Conservation (phyloP, 2,329 filamentous ascomycete genomes). For the Tympanopsis confertula region DNA sequence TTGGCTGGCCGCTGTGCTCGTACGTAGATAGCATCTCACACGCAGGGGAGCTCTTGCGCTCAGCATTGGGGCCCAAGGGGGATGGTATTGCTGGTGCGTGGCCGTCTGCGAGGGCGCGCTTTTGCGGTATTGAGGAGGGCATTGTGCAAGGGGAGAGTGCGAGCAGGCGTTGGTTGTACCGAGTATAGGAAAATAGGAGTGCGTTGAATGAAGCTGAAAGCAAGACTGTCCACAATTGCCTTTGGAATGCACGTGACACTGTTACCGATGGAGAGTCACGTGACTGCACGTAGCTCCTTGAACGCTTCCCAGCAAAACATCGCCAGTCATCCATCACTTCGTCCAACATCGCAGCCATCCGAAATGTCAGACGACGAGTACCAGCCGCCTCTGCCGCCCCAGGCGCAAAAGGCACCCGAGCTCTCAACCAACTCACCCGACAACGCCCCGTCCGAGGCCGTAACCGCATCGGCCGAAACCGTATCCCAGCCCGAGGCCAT, state of each 20-base stretch:
- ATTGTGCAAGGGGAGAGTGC: conserved; percentile 11
- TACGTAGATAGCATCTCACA: too few relatives aligned
- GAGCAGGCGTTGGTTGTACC: too few relatives aligned
- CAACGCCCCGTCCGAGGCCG: conserved; percentile 8
- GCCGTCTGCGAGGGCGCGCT: conserved; percentile 56
- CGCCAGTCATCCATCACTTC: too few relatives aligned
- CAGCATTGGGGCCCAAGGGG: conserved; percentile 59
- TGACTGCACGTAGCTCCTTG: too few relatives aligned
- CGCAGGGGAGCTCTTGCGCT: conserved; percentile 17
- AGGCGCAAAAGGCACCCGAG: not conserved
- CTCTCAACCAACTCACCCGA: not conserved
- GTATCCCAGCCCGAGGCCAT: conserved; percentile 10
- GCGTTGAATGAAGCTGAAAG: too few relatives aligned
- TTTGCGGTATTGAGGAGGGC: conserved; percentile 46
- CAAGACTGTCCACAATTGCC: too few relatives aligned
- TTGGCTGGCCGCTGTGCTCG: too few relatives aligned
- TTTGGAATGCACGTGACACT: too few relatives aligned
- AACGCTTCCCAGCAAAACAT: too few relatives aligned
- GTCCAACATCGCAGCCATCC: not conserved
- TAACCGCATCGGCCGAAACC: too few relatives aligned
- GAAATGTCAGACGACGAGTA: not conserved
- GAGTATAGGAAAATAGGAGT: too few relatives aligned
- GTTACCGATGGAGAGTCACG: too few relatives aligned
- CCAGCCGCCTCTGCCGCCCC: not conserved
- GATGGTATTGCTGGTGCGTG: conserved; percentile 63